Base-by-base conservation (phyloP, 1,284 basidiomycete species). In the Blastosporella zonata region DNA sequence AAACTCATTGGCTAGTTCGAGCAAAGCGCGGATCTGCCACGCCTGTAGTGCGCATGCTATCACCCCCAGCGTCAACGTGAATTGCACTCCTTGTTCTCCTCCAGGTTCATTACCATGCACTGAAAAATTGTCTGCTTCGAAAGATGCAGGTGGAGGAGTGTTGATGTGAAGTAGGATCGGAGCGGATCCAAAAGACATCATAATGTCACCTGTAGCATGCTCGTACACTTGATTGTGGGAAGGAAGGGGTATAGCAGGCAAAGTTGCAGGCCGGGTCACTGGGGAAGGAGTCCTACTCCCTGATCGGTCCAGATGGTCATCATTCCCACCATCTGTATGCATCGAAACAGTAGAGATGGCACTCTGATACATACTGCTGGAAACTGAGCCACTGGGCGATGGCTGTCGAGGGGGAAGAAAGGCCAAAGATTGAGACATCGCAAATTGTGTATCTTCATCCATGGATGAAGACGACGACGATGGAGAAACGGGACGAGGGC, bases 351-450 rank as follows among this genome's bases (percentile, higher is more conserved):
- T 69, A 12, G 84, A 84, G 21, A 87, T 59, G 2, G 86, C 84
- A 58, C 87, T 90, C 57, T 87, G 76, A 62, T 90, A 90, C 74
- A 90, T 79, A 61, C 78, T 85, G 47, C 73, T 74, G 15, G 69
- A 62, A 41, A 68, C 59, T 43, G 79, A 75, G 39, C 69, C 72
- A 20, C 73, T 57, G 3, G 76, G 72, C n/a, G 76, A 79, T 3
- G 53, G 46, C n/a, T 70, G 55, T 28, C 69, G 60, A 27, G 71
- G 69, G 48, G 75, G 77, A 33, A 90, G 70, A 36, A 68, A 73
- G 5, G 75, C 81, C 38, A 90, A 70, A 4, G 87, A 90, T 59
- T 89, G 87, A 3, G 86, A 84, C 87, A 90, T 90, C 47, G 75
- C 67, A 61, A 79, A 66, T 38, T 79, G 77, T 1, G 76, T 73